Evolutionary conservation across 768 basidiomycete genomes (phyloP).

Genomic region (Pleurotus ostreatus): DNA sequence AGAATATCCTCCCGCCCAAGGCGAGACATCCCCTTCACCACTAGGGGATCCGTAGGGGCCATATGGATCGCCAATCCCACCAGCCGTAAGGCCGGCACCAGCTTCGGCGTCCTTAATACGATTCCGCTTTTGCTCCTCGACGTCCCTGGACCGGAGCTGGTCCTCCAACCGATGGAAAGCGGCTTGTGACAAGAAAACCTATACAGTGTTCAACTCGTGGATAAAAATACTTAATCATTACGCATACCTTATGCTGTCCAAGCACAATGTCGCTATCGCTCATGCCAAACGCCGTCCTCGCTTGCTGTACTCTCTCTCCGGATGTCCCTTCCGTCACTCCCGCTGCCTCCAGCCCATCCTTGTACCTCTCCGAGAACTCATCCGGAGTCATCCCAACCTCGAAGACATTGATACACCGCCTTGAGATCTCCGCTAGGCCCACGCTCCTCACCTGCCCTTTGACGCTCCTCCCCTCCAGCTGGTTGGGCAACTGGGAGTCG

Average conservation of each 20-base stretch:
- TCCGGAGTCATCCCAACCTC: constrained; percentile 82
- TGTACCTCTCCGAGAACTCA: constrained; percentile 86
- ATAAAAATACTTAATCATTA: background rate
- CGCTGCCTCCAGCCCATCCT: constrained; percentile 51
- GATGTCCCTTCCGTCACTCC: constrained; percentile 59
- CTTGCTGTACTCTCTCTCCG: constrained; percentile 57
- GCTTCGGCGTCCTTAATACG: constrained; percentile 72
- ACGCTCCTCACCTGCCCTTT: constrained; percentile 87
- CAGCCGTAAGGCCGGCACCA: constrained; percentile 61
- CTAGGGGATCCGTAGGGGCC: constrained; percentile 67
- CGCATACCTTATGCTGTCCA: constrained; percentile 74
- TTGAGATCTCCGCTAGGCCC: constrained; percentile 76
- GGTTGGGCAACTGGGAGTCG: constrained; percentile 91
- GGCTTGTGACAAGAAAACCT: constrained; percentile 86
- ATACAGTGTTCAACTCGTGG: background rate
- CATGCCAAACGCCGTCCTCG: constrained; percentile 51
- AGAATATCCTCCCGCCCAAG: constrained; percentile 36
- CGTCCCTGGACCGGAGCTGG: constrained; percentile 74
- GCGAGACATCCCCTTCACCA: constrained; percentile 33
- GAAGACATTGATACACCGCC: constrained; percentile 60
- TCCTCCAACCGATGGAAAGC: constrained; percentile 92
- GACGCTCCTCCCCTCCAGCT: constrained; percentile 87
- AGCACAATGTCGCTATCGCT: constrained; percentile 72
- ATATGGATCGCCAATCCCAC: constrained; percentile 63
- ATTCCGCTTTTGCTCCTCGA: constrained; percentile 83